Evolutionary conservation across 1,284 basidiomycete species (phyloP).

Genomic region (Ceratobasidium sp.): DNA sequence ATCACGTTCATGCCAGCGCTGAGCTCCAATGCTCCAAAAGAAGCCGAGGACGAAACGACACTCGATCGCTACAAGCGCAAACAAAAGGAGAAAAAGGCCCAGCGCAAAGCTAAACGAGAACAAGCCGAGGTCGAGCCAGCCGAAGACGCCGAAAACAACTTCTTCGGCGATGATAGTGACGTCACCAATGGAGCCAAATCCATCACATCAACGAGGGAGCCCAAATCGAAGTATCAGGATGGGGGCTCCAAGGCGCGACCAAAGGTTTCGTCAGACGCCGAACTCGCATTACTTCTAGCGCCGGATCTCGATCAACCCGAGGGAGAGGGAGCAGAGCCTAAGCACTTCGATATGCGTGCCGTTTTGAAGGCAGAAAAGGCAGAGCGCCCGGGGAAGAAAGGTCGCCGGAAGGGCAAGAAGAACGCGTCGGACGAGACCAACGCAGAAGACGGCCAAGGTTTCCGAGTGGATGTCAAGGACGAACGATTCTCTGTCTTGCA

Average conservation of each 20-base stretch:
- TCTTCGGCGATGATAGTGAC: constrained; percentile 49
- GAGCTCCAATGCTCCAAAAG: constrained; percentile 52
- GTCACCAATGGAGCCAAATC: constrained; percentile 44
- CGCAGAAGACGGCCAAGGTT: constrained; percentile 70
- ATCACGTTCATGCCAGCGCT: constrained; percentile 92
- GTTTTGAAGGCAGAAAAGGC: constrained; percentile 85
- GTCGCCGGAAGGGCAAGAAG: constrained; percentile 55
- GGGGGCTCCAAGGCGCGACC: constrained; percentile 41
- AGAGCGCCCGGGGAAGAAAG: constrained; percentile 42
- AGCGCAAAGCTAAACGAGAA: constrained; percentile 59
- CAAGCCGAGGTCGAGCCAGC: constrained; percentile 48
- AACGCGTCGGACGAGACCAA: constrained; percentile 62
- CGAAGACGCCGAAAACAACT: constrained; percentile 43
- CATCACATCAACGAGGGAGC: constrained; percentile 46
- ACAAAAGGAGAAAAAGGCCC: constrained; percentile 84
- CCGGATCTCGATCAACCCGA: constrained; percentile 53
- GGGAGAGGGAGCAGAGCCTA: constrained; percentile 59
- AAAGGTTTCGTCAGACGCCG: constrained; percentile 59
- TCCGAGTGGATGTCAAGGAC: constrained; percentile 86
- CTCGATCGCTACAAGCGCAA: constrained; percentile 85
- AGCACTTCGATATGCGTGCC: constrained; percentile 93
- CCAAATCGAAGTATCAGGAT: constrained; percentile 47
- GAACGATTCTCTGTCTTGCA: constrained; percentile 87
- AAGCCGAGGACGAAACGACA: constrained; percentile 74
- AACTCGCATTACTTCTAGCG: constrained; percentile 68